Evolutionary conservation across 305 asterid genomes (phyloP).

Genomic region (Rubia balearica): DNA sequence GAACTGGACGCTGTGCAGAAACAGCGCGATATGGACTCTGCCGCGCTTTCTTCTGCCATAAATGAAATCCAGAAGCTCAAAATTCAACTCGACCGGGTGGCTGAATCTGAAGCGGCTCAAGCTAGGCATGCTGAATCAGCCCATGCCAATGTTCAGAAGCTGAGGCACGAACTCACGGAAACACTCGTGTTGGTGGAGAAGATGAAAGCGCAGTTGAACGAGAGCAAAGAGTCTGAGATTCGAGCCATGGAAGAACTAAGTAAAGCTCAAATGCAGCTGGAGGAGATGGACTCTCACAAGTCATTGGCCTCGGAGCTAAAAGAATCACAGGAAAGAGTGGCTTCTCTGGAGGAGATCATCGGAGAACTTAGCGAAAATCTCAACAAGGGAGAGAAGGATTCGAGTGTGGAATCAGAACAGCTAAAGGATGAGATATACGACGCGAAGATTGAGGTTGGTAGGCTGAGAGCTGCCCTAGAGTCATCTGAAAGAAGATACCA

Average conservation of each 20-base stretch:
- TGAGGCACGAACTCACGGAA: conserved; percentile 56
- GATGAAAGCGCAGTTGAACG: conserved; percentile 50
- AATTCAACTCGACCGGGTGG: conserved; percentile 41
- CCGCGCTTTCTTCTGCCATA: conserved; percentile 61
- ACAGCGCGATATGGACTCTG: conserved; percentile 70
- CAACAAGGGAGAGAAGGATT: conserved; percentile 16
- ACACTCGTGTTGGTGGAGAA: conserved; percentile 51
- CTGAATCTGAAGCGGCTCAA: conserved; percentile 58
- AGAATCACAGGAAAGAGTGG: conserved; percentile 40
- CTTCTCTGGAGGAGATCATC: conserved; percentile 53
- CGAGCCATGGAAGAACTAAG: conserved; percentile 53
- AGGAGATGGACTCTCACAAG: conserved; percentile 34
- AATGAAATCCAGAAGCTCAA: conserved; percentile 74
- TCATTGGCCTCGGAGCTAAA: conserved; percentile 54
- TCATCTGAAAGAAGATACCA: conserved; percentile 60
- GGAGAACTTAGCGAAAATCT: conserved; percentile 40
- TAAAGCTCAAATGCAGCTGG: conserved; percentile 49
- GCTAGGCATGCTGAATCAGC: conserved; percentile 71
- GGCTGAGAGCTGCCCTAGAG: conserved; percentile 56
- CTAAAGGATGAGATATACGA: conserved; percentile 32
- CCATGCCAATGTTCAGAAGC: conserved; percentile 43
- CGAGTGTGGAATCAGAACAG: conserved; percentile 20
- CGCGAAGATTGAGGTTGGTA: conserved; percentile 36
- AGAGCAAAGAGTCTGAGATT: conserved; percentile 57
- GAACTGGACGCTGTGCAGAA: conserved; percentile 73